Percentiles rank a stretch among this genome's conserved stretches.
phyloP scores from a whole-genome alignment of 1,284 basidiomycete genomes.

The Apiotrichum veenhuisii region DNA sequence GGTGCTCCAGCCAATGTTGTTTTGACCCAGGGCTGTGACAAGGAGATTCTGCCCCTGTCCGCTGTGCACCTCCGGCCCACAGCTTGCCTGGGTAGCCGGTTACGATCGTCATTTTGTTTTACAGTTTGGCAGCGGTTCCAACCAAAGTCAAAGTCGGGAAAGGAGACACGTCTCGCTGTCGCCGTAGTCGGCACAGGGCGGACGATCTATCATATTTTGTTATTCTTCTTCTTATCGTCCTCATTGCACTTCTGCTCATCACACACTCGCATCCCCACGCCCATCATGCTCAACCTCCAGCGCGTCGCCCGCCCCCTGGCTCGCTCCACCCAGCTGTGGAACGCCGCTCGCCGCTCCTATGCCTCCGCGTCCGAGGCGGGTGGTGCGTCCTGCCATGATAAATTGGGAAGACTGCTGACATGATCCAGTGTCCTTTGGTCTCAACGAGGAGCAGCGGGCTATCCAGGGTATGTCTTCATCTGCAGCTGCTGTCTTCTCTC shows the following conservation, averaged over 20 bases:
- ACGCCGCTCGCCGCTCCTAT: background rate
- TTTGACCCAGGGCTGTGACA: too few species aligned
- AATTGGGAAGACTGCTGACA: constrained; percentile 13
- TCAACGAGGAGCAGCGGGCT: constrained; percentile 41
- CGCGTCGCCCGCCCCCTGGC: background rate
- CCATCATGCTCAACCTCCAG: background rate
- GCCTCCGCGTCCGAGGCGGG: background rate
- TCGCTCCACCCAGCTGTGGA: background rate
- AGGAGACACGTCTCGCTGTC: too few species aligned
- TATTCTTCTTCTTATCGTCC: background rate
- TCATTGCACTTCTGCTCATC: background rate
- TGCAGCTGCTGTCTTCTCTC: background rate
- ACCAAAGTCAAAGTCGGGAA: too few species aligned
- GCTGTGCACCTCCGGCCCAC: too few species aligned
- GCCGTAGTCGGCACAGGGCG: background rate
- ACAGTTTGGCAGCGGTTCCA: too few species aligned
- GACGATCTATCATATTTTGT: too few species aligned
- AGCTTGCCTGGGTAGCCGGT: too few species aligned
- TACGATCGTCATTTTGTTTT: too few species aligned
- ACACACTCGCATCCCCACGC: background rate
- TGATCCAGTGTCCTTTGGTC: constrained; percentile 21
- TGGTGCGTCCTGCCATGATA: background rate
- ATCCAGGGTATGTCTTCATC: constrained; percentile 34
- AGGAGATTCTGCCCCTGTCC: too few species aligned
- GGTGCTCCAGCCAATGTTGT: too few species aligned